phyloP scores from a whole-genome alignment of 495 filamentous ascomycete species.

The Xanthoparmelia taractica region DNA sequence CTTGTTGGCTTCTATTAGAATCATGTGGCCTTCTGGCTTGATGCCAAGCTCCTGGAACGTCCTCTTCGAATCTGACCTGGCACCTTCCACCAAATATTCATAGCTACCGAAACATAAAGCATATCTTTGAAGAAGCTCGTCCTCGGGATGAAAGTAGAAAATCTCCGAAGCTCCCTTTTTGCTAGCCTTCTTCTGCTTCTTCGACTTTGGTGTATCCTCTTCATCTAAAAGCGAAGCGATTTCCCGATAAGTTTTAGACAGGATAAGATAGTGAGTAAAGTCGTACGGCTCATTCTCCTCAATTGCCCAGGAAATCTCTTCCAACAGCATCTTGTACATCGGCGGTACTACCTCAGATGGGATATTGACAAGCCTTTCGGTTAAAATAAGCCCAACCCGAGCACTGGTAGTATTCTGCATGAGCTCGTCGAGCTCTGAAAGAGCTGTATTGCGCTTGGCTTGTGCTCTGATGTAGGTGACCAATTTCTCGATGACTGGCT shows the following conservation, averaged over 20 bases:
- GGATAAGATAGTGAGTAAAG: conserved; percentile 85
- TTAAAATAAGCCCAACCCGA: conserved; percentile 74
- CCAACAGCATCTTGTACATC: conserved; percentile 91
- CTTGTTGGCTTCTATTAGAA: conserved; percentile 62
- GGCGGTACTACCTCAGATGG: conserved; percentile 85
- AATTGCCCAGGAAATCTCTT: conserved; percentile 84
- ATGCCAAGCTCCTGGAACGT: conserved; percentile 93
- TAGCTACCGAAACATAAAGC: conserved; percentile 57
- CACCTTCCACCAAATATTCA: conserved; percentile 68
- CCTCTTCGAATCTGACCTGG: conserved; percentile 81
- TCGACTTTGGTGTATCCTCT: conserved; percentile 64
- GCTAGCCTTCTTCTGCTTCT: conserved; percentile 46
- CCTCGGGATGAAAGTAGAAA: conserved; percentile 96
- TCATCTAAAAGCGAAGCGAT: conserved; percentile 71
- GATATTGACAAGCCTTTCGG: conserved; percentile 92
- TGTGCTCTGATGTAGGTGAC: conserved; percentile 61
- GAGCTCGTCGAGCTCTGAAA: conserved; percentile 48
- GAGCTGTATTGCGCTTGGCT: conserved; percentile 44
- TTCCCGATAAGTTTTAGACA: conserved; percentile 86
- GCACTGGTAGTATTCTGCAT: conserved; percentile 45
- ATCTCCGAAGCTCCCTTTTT: conserved; percentile 34
- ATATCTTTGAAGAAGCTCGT: conserved; percentile 76
- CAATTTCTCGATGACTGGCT: conserved; percentile 60
- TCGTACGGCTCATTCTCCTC: conserved; percentile 87
- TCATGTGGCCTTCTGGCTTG: conserved; percentile 70